A percentile compares a stretch with the other conserved stretches of the same genome.
Conservation (phyloP, 176 grass and related monocot genomes). For the Carex cristatella region DNA sequence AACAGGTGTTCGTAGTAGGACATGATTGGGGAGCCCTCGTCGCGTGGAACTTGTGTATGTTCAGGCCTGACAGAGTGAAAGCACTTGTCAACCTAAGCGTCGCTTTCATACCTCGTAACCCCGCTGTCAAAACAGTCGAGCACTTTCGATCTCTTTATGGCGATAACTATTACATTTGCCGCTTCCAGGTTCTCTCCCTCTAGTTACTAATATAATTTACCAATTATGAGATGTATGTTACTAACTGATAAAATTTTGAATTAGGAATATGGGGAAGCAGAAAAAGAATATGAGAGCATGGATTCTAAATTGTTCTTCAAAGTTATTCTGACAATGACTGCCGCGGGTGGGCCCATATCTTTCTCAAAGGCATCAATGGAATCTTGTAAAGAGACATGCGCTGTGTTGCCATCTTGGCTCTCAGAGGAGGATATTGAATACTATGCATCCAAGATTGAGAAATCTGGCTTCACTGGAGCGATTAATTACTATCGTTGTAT, state of each 20-base stretch:
- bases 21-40: no score
- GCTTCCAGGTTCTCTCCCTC: constrained; percentile 41
- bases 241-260: not conserved
- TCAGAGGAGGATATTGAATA: constrained; percentile 36
- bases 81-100: no score
- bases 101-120: constrained; percentile 4
- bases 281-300: constrained; percentile 43
- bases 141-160: constrained; percentile 51
- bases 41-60: no score
- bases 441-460: constrained; percentile 36
- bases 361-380: constrained; percentile 33
- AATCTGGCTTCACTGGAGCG: constrained; percentile 44
- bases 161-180: constrained; percentile 77
- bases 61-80: no score
- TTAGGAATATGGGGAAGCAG: constrained; percentile 34
- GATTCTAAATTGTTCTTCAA: constrained; percentile 30
- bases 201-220: no score
- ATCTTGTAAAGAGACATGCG: constrained; percentile 6
- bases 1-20: not conserved
- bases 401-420: constrained; percentile 36
- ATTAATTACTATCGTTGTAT: constrained; percentile 56
- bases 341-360: constrained; percentile 15
- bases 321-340: constrained; percentile 30
- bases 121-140: constrained; percentile 31
- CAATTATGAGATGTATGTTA: no score